Conservation (phyloP, 805 yeast species). For the Peterozyma xylosa region DNA sequence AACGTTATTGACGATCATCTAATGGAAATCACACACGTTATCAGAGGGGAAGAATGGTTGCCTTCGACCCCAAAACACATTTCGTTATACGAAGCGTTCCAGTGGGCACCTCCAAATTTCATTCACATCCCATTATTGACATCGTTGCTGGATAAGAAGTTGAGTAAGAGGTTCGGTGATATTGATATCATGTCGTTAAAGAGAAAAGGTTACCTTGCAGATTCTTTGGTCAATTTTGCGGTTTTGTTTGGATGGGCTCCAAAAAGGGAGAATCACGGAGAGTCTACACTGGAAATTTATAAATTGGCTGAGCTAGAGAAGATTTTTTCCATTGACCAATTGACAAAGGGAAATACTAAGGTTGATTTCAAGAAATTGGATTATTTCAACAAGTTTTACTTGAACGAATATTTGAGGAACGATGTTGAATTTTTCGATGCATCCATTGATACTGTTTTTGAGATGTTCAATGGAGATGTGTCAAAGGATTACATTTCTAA, state of each 20-base stretch:
- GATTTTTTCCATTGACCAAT: conserved; percentile 55
- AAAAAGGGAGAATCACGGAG: conserved; percentile 41
- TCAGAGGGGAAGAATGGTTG: conserved; percentile 97
- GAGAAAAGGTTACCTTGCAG: conserved; percentile 67
- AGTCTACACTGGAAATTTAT: conserved; percentile 44
- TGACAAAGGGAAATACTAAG: conserved; percentile 92
- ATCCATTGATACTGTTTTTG: conserved; percentile 25
- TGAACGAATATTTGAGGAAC: conserved; percentile 32
- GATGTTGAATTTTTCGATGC: conserved; percentile 26
- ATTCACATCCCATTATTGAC: conserved; percentile 90
- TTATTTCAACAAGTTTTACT: conserved; percentile 70
- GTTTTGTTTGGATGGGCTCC: conserved; percentile 97
- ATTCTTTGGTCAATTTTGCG: conserved; percentile 79
- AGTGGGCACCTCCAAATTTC: conserved; percentile 76
- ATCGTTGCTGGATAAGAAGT: conserved; percentile 60
- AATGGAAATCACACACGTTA: conserved; percentile 89
- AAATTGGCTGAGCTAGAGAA: conserved; percentile 41
- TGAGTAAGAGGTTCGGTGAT: conserved; percentile 84
- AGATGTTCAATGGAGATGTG: conserved; percentile 12
- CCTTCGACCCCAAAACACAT: conserved; percentile 94
- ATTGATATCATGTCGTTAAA: conserved; percentile 57
- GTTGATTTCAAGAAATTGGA: conserved; percentile 72
- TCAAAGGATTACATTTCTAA: conserved; percentile 24
- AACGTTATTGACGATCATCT: conserved; percentile 91
- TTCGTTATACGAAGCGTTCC: conserved; percentile 78